These are phyloP conservation scores for Ciborinia camelliae DNA, from an alignment of 2,329 filamentous ascomycete genomes.

Conservation along the genomic window DNA sequence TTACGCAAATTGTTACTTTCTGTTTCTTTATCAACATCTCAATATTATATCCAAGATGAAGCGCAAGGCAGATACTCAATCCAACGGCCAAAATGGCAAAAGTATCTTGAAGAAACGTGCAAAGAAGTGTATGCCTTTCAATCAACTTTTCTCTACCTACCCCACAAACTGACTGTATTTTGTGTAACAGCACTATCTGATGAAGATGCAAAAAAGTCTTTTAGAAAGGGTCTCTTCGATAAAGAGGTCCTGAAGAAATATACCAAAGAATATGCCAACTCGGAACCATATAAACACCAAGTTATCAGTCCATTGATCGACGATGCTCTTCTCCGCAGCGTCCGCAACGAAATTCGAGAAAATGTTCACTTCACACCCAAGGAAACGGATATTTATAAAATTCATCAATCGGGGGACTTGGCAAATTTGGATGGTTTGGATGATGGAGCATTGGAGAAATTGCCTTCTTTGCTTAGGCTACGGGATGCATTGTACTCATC, in stretches of 20 bases:
- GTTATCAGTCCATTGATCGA: constrained; percentile 82
- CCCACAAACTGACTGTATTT: constrained; percentile 23
- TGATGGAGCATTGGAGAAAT: constrained; percentile 75
- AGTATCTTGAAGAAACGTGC: constrained; percentile 51
- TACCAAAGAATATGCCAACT: constrained; percentile 59
- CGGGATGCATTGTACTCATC: constrained; percentile 92
- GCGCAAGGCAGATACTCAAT: constrained; percentile 54
- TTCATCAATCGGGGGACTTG: constrained; percentile 96
- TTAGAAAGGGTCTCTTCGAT: constrained; percentile 65
- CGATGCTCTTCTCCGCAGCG: constrained; percentile 75
- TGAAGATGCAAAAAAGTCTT: constrained; percentile 43
- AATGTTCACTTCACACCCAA: constrained; percentile 97
- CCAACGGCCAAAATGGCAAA: constrained; percentile 42
- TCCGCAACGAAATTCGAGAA: constrained; percentile 82
- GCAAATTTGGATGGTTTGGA: constrained; percentile 95
- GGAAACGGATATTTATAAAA: constrained; percentile 99
- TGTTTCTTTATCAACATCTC: background rate
- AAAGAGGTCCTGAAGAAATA: constrained; percentile 55
- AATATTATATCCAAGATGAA: constrained; percentile 46
- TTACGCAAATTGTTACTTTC: background rate
- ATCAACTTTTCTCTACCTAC: constrained; percentile 19
- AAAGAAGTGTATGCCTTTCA: constrained; percentile 40
- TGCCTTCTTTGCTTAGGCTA: constrained; percentile 87
- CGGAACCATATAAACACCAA: constrained; percentile 80
- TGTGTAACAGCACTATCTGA: constrained; percentile 32